Evolutionary conservation across 768 basidiomycete genomes (phyloP), one percentile per base, ranked within the genome.

Genomic region (Hydnomerulius pinastri): DNA sequence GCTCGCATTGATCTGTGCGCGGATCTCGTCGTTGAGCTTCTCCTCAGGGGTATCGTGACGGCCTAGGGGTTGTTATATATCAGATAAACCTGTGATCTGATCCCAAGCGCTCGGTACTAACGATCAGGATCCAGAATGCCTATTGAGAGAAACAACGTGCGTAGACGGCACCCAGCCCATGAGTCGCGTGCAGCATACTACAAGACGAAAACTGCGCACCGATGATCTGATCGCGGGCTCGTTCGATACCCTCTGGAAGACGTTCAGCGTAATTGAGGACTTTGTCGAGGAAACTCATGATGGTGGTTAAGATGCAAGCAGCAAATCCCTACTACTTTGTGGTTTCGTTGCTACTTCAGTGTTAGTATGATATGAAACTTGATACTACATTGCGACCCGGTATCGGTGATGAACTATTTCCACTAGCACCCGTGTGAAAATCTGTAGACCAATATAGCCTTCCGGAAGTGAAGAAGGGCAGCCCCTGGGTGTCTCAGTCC

Each of bases 21-120:
- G 77, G 56, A 90, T 73, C 57, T 80, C 72, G 63, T 97, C 94
- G 53, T 81, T 73, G 9, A 69, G 75, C 54, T 80, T 83, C 67
- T 92, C 94, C 49, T 85, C 73, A 0, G 85, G 83, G 42, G 81
- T 81, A 59, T 93, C 88, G 62, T 93, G 92, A 30, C 90, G 83
- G 42, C 81, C 69, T 77, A 27, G 4, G 13, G 11, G 20, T 32
- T 35, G 45, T 23, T n/a, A 39, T 32, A 43, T n/a, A 18, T 53
- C 46, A 58, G 47, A 50, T 39, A 6, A 44, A 29, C 21, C 25
- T 28, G 32, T 25, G 29, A 9, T 17, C 38, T 13, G 32, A 24
- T 30, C 12, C 15, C 10, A 4, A 30, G 7, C 18, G 13, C 13
- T 29, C 36, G 3, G 41, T 11, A 50, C 72, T 59, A 39, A 74